A percentile compares a stretch with the other conserved stretches of the same genome.
Conservation (phyloP, 495 filamentous ascomycete genomes). For the Aspergillus cristatus region DNA sequence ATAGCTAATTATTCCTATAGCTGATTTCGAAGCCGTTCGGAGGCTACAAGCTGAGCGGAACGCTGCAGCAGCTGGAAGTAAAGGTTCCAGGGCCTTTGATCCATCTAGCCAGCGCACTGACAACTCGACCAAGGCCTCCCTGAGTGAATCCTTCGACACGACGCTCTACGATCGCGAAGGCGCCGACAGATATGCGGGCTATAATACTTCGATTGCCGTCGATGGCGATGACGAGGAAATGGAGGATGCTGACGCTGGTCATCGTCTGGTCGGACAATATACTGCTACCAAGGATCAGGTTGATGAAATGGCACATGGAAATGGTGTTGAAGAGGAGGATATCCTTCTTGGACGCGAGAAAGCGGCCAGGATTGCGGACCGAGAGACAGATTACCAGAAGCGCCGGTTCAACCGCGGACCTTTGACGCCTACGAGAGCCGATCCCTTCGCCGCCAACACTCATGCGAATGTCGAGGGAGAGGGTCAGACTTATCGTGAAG, state of each 20-base stretch:
- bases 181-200: conserved; percentile 79
- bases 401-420: conserved; percentile 73
- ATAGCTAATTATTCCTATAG: conserved; percentile 31
- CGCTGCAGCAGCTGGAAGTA: conserved; percentile 68
- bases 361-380: conserved; percentile 77
- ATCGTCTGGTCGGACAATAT: conserved; percentile 89
- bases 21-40: conserved; percentile 75
- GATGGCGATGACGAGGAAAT: conserved; percentile 79
- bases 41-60: conserved; percentile 90
- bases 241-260: conserved; percentile 62
- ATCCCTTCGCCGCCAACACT: conserved; percentile 73
- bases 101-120: conserved; percentile 80
- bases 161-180: conserved; percentile 80
- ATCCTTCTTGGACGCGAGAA: conserved; percentile 80
- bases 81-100: conserved; percentile 83
- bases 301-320: conserved; percentile 84
- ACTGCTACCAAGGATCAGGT: conserved; percentile 86
- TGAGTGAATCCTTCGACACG: conserved; percentile 92
- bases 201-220: conserved; percentile 78
- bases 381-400: conserved; percentile 98
- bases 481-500: conserved; percentile 75
- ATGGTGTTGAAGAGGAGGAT: conserved; percentile 85
- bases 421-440: conserved; percentile 78
- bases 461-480: conserved; percentile 56
- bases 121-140: conserved; percentile 84